phyloP scores from a whole-genome alignment of 371 early-diverging fungal species.

The Mortierella sp. region DNA sequence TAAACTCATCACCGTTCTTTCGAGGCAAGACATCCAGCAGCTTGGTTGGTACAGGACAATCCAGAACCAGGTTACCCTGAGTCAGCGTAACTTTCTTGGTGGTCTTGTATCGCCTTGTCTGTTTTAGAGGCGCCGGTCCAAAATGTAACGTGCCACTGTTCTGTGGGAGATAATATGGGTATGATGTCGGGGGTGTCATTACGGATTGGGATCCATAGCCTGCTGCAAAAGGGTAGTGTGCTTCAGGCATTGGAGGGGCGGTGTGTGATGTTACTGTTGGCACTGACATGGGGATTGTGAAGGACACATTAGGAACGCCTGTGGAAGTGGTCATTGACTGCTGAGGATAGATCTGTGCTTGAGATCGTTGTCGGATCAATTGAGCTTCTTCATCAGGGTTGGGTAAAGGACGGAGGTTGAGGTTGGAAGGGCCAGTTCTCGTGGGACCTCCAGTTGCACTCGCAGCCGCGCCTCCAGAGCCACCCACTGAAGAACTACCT shows the following conservation, averaged over 20 bases:
- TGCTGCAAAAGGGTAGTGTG: slow-evolving; percentile 17
- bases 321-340: neutral
- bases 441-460: slow-evolving; percentile 1
- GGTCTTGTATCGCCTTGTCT: slow-evolving; percentile 71
- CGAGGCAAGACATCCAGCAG: slow-evolving; percentile 65
- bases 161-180: slow-evolving; percentile 3
- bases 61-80: slow-evolving; percentile 76
- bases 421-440: slow-evolving; percentile 19
- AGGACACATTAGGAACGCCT: slow-evolving; percentile 26
- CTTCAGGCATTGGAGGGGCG: slow-evolving; percentile 3
- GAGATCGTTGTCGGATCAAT: slow-evolving; percentile 43
- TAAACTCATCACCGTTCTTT: slow-evolving; percentile 71
- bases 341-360: slow-evolving; percentile 28
- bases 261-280: slow-evolving; percentile 10
- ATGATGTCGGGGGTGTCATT: slow-evolving; percentile 7
- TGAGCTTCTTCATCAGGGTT: slow-evolving; percentile 41
- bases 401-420: slow-evolving; percentile 32
- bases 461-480: slow-evolving; percentile 5
- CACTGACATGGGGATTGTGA: slow-evolving; percentile 20
- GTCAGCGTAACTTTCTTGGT: slow-evolving; percentile 71
- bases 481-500: slow-evolving; percentile 10
- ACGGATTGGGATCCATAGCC: slow-evolving; percentile 32
- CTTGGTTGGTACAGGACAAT: slow-evolving; percentile 75
- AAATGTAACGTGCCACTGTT: slow-evolving; percentile 50
- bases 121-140: slow-evolving; percentile 64